Evolutionary conservation across 176 grass and related monocot genomes (phyloP).

Genomic region (Oryza officinalis): DNA sequence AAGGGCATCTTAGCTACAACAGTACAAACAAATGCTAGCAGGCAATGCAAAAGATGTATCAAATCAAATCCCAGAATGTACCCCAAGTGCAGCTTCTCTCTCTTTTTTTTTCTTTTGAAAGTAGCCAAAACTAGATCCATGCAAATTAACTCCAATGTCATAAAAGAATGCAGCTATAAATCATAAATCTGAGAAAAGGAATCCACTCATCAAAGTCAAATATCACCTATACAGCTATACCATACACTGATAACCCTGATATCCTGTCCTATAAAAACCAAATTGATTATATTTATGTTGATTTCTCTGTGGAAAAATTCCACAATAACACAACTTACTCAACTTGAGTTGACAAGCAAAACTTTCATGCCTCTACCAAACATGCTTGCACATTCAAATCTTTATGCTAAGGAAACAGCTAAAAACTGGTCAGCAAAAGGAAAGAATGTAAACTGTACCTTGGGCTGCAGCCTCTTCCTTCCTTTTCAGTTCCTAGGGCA

Average conservation of each 20-base stretch:
- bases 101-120: not conserved
- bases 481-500: conserved; percentile 78
- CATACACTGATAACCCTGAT: conserved; percentile 6
- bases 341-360: conserved; percentile 16
- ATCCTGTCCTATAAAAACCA: conserved; percentile 36
- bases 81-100: no score
- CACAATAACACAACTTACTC: not conserved
- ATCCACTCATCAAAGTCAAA: conserved; percentile 19
- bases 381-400: conserved; percentile 2
- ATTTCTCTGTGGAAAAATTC: conserved; percentile 12
- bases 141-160: not conserved
- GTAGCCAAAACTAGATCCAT: not conserved
- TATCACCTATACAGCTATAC: not conserved
- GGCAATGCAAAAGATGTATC: not conserved
- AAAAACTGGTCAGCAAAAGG: not conserved
- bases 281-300: not conserved
- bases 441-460: conserved; percentile 47
- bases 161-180: not conserved
- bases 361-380: conserved; percentile 21
- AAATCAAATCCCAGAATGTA: conserved; percentile 25
- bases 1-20: not conserved
- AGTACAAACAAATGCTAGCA: conserved; percentile 7
- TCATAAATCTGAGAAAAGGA: conserved; percentile 15
- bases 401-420: conserved; percentile 17
- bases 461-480: conserved; percentile 82